Evolutionary conservation across 805 yeast species (phyloP).

Genomic region (baker's yeast (Saccharomyces cerevisiae)): DNA sequence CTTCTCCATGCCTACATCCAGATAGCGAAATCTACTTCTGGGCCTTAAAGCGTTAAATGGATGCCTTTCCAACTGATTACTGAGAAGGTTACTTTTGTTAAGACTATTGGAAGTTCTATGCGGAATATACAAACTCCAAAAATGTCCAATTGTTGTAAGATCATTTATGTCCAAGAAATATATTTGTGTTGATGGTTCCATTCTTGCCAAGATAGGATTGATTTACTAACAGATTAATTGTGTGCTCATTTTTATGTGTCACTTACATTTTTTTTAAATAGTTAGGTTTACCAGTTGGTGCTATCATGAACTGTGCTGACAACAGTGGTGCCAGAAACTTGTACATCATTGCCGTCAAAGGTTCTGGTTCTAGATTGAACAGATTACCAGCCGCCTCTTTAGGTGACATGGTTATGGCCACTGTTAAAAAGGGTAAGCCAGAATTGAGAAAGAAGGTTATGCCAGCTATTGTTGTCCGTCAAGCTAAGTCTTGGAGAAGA

Average conservation of each 20-base stretch:
- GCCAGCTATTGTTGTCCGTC: slow-evolving; percentile 98
- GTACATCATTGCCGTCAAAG: slow-evolving; percentile 95
- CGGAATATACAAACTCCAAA: no score
- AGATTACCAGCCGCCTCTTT: slow-evolving; percentile 99
- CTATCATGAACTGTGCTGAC: slow-evolving; percentile 97
- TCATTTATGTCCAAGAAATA: neutral
- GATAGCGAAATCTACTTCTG: neutral
- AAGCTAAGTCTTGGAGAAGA: slow-evolving; percentile 99
- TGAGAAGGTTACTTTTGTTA: neutral
- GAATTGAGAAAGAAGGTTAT: slow-evolving; percentile 99
- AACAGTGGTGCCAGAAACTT: slow-evolving; percentile 99
- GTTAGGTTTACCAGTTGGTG: slow-evolving; percentile 98
- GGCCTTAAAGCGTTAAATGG: no score
- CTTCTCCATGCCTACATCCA: neutral
- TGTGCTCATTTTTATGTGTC: neutral
- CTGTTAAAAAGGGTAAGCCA: slow-evolving; percentile 99
- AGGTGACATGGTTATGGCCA: slow-evolving; percentile 98
- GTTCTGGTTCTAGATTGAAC: slow-evolving; percentile 97
- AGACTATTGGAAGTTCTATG: neutral
- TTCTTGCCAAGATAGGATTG: neutral
- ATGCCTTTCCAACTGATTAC: neutral
- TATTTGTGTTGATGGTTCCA: neutral
- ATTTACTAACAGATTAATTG: slow-evolving; percentile 12
- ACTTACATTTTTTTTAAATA: slow-evolving; percentile 24
- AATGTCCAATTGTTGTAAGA: no score